Percentiles rank a stretch among this genome's conserved stretches.
These are phyloP conservation scores for Aspergillus taichungensis DNA, from an alignment of 495 filamentous ascomycete genomes.

Conservation along the genomic window DNA sequence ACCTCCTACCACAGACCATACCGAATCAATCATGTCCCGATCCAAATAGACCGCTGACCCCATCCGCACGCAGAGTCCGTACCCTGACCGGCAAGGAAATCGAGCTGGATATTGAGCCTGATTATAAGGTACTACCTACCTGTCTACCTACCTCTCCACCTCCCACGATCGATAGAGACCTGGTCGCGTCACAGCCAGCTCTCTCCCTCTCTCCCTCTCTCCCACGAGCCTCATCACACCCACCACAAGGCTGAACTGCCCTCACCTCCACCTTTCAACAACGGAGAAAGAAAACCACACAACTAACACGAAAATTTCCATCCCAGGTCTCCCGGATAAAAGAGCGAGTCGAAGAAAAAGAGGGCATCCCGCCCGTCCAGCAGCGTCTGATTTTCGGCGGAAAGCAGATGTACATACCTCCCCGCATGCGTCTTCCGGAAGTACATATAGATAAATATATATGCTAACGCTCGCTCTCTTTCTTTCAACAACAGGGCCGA, in stretches of 20 bases:
- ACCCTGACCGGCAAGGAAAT: conserved; percentile 98
- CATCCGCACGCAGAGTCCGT: conserved; percentile 60
- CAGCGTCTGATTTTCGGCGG: conserved; percentile 93
- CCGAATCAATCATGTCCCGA: neutral
- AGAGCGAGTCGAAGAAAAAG: conserved; percentile 97
- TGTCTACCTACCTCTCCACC: neutral
- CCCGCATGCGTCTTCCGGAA: neutral
- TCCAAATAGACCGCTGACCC: conserved; percentile 1
- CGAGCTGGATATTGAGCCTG: conserved; percentile 89
- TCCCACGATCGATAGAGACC: neutral
- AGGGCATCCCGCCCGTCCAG: conserved; percentile 95
- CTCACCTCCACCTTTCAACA: neutral
- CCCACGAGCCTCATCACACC: neutral
- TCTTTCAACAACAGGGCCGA: conserved; percentile 57
- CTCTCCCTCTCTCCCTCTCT: no score
- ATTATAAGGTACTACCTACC: conserved; percentile 63
- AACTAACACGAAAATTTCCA: neutral
- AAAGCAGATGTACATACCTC: conserved; percentile 78
- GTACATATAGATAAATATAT: neutral
- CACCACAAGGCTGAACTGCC: neutral
- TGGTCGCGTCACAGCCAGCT: no score
- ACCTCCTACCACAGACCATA: neutral
- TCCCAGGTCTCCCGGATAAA: conserved; percentile 87
- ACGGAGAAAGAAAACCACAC: no score
- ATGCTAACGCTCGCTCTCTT: neutral